Conservation (phyloP, 2,329 filamentous ascomycete genomes). For the Ophiosphaerella herpotricha region DNA sequence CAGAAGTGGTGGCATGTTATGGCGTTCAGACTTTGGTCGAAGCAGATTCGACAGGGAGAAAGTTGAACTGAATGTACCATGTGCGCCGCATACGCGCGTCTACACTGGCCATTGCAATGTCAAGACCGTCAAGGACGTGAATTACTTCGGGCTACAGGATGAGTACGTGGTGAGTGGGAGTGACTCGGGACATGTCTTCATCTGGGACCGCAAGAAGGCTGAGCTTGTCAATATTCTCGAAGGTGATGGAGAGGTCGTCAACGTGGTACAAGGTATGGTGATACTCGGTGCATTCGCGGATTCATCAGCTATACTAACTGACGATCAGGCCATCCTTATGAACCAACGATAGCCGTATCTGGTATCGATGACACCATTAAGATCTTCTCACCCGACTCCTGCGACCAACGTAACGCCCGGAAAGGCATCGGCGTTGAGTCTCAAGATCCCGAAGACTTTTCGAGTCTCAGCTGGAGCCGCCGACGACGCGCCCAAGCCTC, state of each 20-base stretch:
- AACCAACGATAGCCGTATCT: slow-evolving; percentile 67
- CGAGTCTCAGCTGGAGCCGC: slow-evolving; percentile 43
- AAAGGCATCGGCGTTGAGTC: slow-evolving; percentile 63
- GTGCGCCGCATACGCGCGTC: slow-evolving; percentile 59
- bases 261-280: slow-evolving; percentile 64
- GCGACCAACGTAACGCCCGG: slow-evolving; percentile 61
- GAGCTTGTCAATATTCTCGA: slow-evolving; percentile 67
- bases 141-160: slow-evolving; percentile 69
- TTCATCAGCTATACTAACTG: slow-evolving; percentile 14
- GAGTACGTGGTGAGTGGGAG: slow-evolving; percentile 71
- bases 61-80: slow-evolving; percentile 61
- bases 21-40: slow-evolving; percentile 56
- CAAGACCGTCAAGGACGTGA: slow-evolving; percentile 71
- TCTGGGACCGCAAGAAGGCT: slow-evolving; percentile 68
- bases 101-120: slow-evolving; percentile 70
- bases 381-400: slow-evolving; percentile 66
- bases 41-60: slow-evolving; percentile 51
- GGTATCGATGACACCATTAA: slow-evolving; percentile 73
- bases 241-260: slow-evolving; percentile 71
- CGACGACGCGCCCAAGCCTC: slow-evolving; percentile 10
- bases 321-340: slow-evolving; percentile 64
- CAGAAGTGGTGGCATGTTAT: slow-evolving; percentile 49
- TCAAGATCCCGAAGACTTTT: slow-evolving; percentile 48
- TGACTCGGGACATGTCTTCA: slow-evolving; percentile 69
- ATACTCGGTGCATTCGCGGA: not conserved